Conservation (phyloP, 768 basidiomycete species). For the Agrocybe chaxingu region DNA sequence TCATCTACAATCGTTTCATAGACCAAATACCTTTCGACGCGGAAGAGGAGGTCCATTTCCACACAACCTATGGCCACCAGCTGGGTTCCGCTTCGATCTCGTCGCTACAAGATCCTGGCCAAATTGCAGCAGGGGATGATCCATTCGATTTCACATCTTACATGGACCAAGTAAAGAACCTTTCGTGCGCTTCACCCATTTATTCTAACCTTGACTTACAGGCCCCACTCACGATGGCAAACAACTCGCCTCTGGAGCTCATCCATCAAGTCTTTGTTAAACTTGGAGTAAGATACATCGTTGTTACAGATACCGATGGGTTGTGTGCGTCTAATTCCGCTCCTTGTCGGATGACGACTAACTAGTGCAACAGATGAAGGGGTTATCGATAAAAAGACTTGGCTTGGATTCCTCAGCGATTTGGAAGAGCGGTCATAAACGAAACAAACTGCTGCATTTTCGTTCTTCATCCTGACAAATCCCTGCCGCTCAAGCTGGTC, state of each 20-base stretch:
- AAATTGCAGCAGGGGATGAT: constrained; percentile 34
- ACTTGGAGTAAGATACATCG: constrained; percentile 86
- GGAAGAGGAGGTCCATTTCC: constrained; percentile 66
- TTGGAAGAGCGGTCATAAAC: constrained; percentile 58
- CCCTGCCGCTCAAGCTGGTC: too few species aligned
- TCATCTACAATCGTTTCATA: constrained; percentile 23
- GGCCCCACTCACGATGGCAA: constrained; percentile 86
- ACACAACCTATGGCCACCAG: constrained; percentile 38
- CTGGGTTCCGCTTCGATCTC: constrained; percentile 56
- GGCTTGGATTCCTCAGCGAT: constrained; percentile 83
- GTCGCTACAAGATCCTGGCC: constrained; percentile 46
- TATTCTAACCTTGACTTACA: constrained; percentile 22
- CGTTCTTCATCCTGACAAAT: neutral
- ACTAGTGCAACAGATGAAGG: constrained; percentile 63
- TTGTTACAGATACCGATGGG: constrained; percentile 81
- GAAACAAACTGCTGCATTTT: neutral
- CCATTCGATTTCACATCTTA: constrained; percentile 82
- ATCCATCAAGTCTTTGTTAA: constrained; percentile 94
- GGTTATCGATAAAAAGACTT: constrained; percentile 90
- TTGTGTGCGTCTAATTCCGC: constrained; percentile 46
- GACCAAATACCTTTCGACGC: constrained; percentile 75
- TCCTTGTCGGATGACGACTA: neutral
- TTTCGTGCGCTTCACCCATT: neutral
- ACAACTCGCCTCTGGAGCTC: constrained; percentile 85
- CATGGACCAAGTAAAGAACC: constrained; percentile 73